Conservation (phyloP, 2,329 filamentous ascomycete species). For the Fusarium compactum region DNA sequence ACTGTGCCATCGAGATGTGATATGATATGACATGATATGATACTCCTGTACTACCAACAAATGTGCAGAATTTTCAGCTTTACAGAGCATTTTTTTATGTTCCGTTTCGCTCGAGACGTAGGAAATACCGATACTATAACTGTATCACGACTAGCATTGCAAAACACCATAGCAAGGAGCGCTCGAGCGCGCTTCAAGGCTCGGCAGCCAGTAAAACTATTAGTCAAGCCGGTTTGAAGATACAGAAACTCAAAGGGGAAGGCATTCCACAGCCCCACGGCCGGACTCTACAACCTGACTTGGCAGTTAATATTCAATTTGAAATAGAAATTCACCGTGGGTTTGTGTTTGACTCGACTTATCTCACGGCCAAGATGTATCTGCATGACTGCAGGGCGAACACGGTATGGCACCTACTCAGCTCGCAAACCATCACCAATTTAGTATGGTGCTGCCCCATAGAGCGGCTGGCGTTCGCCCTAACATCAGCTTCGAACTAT, state of each 20-base stretch:
- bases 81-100: not conserved
- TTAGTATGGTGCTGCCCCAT: constrained; percentile 15
- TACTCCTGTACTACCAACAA: not conserved
- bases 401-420: not conserved
- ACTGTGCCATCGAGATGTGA: not conserved
- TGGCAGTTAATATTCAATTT: not conserved
- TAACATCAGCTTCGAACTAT: constrained; percentile 13
- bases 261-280: not conserved
- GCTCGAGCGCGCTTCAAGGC: not conserved
- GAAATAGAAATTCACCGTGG: not conserved
- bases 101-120: not conserved
- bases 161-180: not conserved
- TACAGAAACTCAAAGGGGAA: not conserved
- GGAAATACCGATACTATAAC: not conserved
- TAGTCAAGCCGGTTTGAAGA: not conserved
- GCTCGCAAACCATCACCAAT: constrained; percentile 32
- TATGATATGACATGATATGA: constrained; percentile 24
- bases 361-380: not conserved
- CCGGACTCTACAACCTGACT: not conserved
- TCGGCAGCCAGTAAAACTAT: not conserved
- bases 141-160: not conserved
- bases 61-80: not conserved
- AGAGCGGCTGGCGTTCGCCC: constrained; percentile 27
- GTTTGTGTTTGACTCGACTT: constrained; percentile 6
- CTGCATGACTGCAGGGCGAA: not conserved